Evolutionary conservation across 257 asterid species (phyloP).

Genomic region (Solanum ossicruentum): DNA sequence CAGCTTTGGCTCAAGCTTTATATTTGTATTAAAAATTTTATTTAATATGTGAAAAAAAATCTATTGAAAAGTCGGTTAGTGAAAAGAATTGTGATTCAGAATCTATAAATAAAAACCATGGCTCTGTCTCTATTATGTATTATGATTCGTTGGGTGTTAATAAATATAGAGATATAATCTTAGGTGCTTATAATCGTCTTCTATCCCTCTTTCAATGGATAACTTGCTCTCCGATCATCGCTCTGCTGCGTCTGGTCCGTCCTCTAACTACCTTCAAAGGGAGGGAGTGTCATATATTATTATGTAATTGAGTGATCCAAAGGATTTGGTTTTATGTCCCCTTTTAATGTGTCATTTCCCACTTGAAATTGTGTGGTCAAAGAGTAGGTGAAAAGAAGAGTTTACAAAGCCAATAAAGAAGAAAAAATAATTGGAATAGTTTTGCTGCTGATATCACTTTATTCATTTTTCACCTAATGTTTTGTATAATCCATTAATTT

Average conservation of each 20-base stretch:
- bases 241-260: no score
- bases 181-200: no score
- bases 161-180: neutral
- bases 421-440: neutral
- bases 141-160: neutral
- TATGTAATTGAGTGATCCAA: neutral
- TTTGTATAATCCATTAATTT: neutral
- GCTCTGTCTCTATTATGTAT: neutral
- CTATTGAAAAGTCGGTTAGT: no score
- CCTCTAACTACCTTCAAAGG: no score
- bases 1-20: neutral
- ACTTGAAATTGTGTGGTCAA: neutral
- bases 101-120: neutral
- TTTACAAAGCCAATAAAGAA: neutral
- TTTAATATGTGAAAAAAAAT: no score
- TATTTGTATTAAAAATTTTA: neutral
- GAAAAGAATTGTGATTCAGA: neutral
- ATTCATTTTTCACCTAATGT: neutral
- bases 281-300: neutral
- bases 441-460: neutral
- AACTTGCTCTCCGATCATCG: no score
- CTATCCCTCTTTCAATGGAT: no score
- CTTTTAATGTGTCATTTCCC: neutral
- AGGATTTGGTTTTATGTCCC: neutral
- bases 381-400: neutral